phyloP scores from a whole-genome alignment of 441 rosid genomes.

The Kokia cookei region DNA sequence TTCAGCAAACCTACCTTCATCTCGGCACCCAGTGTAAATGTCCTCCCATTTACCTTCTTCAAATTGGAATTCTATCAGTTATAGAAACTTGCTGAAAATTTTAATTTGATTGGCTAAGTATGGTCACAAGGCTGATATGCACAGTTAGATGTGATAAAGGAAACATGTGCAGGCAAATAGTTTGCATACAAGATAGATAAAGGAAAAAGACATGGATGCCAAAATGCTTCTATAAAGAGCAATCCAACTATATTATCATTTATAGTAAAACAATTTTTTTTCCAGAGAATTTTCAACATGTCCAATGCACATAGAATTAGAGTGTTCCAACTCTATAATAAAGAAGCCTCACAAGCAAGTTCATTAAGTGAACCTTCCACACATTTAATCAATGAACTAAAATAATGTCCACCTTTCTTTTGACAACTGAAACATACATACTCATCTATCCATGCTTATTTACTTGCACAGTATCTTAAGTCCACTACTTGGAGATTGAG shows the following conservation, averaged over 20 bases:
- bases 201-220: background rate
- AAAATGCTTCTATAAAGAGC: background rate
- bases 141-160: background rate
- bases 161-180: background rate
- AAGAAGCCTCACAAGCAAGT: background rate
- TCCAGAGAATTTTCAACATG: background rate
- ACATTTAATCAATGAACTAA: background rate
- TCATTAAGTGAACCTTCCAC: background rate
- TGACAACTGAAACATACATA: background rate
- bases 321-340: background rate
- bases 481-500: too few relatives aligned
- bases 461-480: background rate
- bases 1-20: conserved; percentile 13
- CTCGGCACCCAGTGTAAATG: conserved; percentile 12
- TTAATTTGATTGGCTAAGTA: background rate
- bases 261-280: background rate
- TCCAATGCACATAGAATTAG: background rate
- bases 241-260: background rate
- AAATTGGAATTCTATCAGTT: conserved; percentile 10
- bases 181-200: background rate
- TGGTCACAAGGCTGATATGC: background rate
- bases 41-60: conserved; percentile 22
- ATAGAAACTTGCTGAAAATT: background rate
- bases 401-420: background rate
- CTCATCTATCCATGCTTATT: background rate